Conservation (phyloP, 805 yeast species). For the Blastobotrys muscicola region DNA sequence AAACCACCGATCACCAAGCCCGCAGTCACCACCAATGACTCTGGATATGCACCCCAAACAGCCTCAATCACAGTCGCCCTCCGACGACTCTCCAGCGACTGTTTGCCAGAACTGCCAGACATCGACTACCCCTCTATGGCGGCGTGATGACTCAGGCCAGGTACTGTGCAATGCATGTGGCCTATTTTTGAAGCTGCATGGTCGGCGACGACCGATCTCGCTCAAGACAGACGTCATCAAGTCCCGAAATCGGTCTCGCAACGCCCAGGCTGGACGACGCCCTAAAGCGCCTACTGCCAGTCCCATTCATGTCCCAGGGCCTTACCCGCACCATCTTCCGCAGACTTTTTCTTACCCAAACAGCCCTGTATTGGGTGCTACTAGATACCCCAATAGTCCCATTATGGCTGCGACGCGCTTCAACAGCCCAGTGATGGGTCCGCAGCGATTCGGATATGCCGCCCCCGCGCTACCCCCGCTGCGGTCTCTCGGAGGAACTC, state of each 20-base stretch:
- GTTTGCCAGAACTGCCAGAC: slow-evolving; percentile 82
- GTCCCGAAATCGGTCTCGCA: slow-evolving; percentile 48
- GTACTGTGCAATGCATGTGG: slow-evolving; percentile 96
- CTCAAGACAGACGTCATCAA: slow-evolving; percentile 88
- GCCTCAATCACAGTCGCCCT: neutral
- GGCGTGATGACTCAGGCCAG: slow-evolving; percentile 85
- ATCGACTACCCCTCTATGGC: slow-evolving; percentile 90
- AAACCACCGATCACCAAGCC: too few species aligned
- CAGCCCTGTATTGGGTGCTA: too few species aligned
- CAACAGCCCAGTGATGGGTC: too few species aligned
- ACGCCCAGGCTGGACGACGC: neutral
- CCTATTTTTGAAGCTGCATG: slow-evolving; percentile 77
- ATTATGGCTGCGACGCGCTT: too few species aligned
- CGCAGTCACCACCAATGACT: too few species aligned
- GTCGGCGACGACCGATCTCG: slow-evolving; percentile 86
- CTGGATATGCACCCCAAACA: too few species aligned
- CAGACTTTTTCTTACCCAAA: too few species aligned
- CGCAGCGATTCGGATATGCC: neutral
- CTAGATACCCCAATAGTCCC: too few species aligned
- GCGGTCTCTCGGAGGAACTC: neutral
- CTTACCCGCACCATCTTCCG: too few species aligned
- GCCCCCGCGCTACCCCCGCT: neutral
- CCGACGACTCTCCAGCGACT: slow-evolving; percentile 3
- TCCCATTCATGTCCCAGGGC: neutral
- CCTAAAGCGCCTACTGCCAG: slow-evolving; percentile 7